A percentile compares a stretch with the other conserved stretches of the same genome.
phyloP scores from a whole-genome alignment of 1,284 basidiomycete genomes.

The Cutaneotrichosporon dermatis region DNA sequence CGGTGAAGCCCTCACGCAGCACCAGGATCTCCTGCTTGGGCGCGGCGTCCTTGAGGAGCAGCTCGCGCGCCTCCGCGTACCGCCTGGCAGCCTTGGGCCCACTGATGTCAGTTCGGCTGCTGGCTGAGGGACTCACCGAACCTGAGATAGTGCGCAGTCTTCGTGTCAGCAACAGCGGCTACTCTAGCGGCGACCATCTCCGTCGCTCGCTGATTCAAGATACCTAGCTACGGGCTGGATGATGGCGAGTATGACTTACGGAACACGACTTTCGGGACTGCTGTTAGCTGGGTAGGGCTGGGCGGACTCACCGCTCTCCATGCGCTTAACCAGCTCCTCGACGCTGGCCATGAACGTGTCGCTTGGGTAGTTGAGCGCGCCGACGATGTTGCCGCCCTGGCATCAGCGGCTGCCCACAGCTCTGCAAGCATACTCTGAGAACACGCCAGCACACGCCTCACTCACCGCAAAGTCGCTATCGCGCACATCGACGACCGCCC shows the following conservation, averaged over 20 bases:
- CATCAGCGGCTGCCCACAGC: slow-evolving; percentile 2
- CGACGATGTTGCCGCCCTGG: slow-evolving; percentile 49
- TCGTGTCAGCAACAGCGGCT: neutral
- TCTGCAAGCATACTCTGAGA: too few relatives aligned
- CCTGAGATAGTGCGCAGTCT: slow-evolving; percentile 49
- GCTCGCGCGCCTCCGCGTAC: slow-evolving; percentile 41
- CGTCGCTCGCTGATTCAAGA: too few relatives aligned
- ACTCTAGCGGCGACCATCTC: neutral
- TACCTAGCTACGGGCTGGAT: neutral
- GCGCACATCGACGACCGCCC: slow-evolving; percentile 47
- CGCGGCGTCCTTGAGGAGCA: slow-evolving; percentile 21
- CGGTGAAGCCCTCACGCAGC: slow-evolving; percentile 46
- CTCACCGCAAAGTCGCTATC: slow-evolving; percentile 47
- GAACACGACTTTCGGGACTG: slow-evolving; percentile 46
- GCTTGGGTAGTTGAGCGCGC: slow-evolving; percentile 43
- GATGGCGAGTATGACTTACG: slow-evolving; percentile 26
- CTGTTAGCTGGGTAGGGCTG: neutral
- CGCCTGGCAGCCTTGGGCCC: slow-evolving; percentile 49
- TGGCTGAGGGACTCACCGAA: slow-evolving; percentile 26
- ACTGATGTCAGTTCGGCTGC: slow-evolving; percentile 24
- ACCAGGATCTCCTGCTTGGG: slow-evolving; percentile 44
- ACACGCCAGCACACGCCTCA: too few relatives aligned
- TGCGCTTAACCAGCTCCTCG: slow-evolving; percentile 34
- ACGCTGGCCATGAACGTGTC: slow-evolving; percentile 38
- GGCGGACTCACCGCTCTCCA: slow-evolving; percentile 31